These are phyloP conservation scores for Clarireedia hainanense DNA, from an alignment of 2,329 filamentous ascomycete genomes.

Conservation along the genomic window DNA sequence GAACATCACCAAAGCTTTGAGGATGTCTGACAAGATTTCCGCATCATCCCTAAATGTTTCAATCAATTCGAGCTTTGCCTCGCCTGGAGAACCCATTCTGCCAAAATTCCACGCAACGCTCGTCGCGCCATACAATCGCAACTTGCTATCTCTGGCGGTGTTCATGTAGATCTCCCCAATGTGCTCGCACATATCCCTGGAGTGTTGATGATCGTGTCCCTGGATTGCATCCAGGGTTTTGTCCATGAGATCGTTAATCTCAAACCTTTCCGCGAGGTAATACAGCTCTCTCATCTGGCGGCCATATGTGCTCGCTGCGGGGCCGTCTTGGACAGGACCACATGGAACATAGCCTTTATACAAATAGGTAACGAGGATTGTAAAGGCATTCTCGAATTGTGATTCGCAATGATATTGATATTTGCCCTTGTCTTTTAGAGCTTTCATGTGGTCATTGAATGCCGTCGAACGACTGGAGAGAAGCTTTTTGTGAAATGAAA, in stretches of 20 bases:
- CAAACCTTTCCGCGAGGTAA: slow-evolving; percentile 6
- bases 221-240: slow-evolving; percentile 8
- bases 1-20: background rate
- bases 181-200: background rate
- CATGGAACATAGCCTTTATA: slow-evolving; percentile 6
- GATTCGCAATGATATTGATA: slow-evolving; percentile 7
- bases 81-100: background rate
- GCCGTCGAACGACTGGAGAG: slow-evolving; percentile 7
- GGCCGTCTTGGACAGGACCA: background rate
- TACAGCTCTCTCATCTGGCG: slow-evolving; percentile 5
- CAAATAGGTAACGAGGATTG: slow-evolving; percentile 3
- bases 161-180: slow-evolving; percentile 4
- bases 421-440: slow-evolving; percentile 3
- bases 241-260: slow-evolving; percentile 7
- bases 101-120: slow-evolving; percentile 4
- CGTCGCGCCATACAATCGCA: background rate
- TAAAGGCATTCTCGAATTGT: slow-evolving; percentile 4
- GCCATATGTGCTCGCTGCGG: background rate
- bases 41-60: background rate
- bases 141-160: background rate
- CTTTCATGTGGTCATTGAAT: slow-evolving; percentile 4
- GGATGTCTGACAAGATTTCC: slow-evolving; percentile 3
- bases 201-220: background rate
- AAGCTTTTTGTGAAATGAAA: slow-evolving; percentile 5
- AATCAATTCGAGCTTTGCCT: background rate